Evolutionary conservation across 768 basidiomycete species (phyloP).

Genomic region (Panaeolus cyanescens): DNA sequence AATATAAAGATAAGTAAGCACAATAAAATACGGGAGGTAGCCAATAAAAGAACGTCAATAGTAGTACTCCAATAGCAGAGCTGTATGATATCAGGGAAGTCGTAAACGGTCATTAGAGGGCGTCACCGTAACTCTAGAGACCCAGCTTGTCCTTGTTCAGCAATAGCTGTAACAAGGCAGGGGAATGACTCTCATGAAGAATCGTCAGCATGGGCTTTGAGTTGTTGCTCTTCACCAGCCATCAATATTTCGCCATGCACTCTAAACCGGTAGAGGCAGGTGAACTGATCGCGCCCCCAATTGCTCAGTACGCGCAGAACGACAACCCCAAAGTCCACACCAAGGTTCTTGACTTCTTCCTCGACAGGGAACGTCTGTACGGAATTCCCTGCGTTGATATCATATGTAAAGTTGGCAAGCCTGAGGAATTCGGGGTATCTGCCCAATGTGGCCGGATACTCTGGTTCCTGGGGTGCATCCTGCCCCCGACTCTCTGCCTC

Average conservation of each 20-base stretch:
- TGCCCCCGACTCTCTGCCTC: conserved; percentile 25
- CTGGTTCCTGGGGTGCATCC: conserved; percentile 32
- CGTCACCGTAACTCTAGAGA: too few relatives aligned
- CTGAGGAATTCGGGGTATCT: conserved; percentile 54
- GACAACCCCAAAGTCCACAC: conserved; percentile 84
- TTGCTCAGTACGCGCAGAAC: conserved; percentile 80
- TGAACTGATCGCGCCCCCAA: conserved; percentile 83
- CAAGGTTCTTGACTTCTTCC: conserved; percentile 64
- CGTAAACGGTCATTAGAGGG: not conserved
- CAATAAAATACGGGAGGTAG: not conserved
- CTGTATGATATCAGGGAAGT: not conserved
- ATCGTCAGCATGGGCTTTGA: not conserved
- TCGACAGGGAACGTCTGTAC: conserved; percentile 84
- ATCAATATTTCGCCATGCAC: conserved; percentile 59
- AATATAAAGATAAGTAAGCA: conserved; percentile 1
- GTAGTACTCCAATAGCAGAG: not conserved
- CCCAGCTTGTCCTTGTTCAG: too few relatives aligned
- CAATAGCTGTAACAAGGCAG: not conserved
- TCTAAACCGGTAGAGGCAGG: conserved; percentile 87
- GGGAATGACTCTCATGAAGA: not conserved
- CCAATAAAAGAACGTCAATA: not conserved
- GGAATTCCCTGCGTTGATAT: conserved; percentile 54
- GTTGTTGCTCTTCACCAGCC: not conserved
- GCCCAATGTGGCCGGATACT: conserved; percentile 52
- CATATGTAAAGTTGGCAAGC: conserved; percentile 69